These are phyloP conservation scores for Pseudogymnoascus sp. DNA, from an alignment of 2,329 filamentous ascomycete species.

Conservation along the genomic window DNA sequence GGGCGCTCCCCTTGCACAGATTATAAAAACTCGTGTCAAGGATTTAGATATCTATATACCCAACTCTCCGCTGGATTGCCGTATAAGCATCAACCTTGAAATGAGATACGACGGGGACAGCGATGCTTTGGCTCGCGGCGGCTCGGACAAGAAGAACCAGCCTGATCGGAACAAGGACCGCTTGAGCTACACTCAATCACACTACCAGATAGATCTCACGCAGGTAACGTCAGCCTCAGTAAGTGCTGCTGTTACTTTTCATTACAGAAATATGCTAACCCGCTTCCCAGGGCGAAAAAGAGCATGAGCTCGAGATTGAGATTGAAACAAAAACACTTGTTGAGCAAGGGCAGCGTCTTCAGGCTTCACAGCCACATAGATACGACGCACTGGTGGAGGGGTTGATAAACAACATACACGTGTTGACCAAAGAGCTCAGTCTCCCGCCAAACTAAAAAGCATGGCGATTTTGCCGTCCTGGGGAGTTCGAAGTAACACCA, in stretches of 20 bases:
- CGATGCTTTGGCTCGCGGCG: constrained; percentile 36
- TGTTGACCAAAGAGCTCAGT: constrained; percentile 7
- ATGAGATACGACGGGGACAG: constrained; percentile 71
- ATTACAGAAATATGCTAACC: constrained; percentile 8
- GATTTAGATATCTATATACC: constrained; percentile 87
- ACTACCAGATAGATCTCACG: constrained; percentile 86
- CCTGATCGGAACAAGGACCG: constrained; percentile 78
- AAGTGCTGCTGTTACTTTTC: constrained; percentile 15
- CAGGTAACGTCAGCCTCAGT: constrained; percentile 57
- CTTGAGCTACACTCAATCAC: constrained; percentile 80
- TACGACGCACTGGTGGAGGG: constrained; percentile 64
- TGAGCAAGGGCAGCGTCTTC: constrained; percentile 54
- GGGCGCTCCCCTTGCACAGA: constrained; percentile 64
- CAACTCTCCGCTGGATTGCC: constrained; percentile 71
- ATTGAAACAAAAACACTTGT: constrained; percentile 56
- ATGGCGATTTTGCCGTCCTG: background rate
- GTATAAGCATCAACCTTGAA: constrained; percentile 91
- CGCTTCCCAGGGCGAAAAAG: constrained; percentile 41
- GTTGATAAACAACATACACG: constrained; percentile 61
- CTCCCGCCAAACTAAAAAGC: background rate
- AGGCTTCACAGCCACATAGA: constrained; percentile 45
- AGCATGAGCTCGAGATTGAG: constrained; percentile 78
- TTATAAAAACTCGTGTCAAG: constrained; percentile 82
- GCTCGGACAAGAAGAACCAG: constrained; percentile 22
- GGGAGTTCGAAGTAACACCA: background rate